Base-by-base conservation (phyloP, 805 yeast species). In the Ogataea nitratoaversa region DNA sequence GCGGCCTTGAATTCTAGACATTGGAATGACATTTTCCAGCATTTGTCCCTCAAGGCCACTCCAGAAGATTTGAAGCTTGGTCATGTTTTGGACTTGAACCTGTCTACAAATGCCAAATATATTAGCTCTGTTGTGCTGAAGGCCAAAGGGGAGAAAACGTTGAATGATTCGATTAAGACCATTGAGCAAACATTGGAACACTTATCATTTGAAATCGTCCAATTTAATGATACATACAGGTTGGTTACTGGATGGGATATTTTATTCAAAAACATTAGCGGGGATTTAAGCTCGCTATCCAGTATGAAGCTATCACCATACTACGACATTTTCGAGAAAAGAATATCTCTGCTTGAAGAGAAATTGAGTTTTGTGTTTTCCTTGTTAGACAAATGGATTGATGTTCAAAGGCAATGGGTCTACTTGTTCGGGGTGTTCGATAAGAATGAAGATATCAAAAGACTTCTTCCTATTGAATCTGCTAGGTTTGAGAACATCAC, bases 361-460 rank as follows among this genome's bases (percentile, higher is more conserved):
- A 74, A 69, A 40, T 54, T 91, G n/a, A 73, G 71, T 34, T 50
- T 55, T 0, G 49, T 87, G 1, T 71, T 70, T 32, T 63, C 66
- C 1, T 54, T 85, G 2, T 66, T 85, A 25, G 86, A 80, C 46
- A 53, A 61, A 0, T 89, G 96, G 95, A 71, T 84, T 20, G 95
- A 87, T 25, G 84, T 80, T 2, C 98, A 91, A 59, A 67, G 82
- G n/a, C 86, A 82, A 52, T 90, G 95, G 95, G 76, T 86, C 1
- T 88, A 91, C 56, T 66, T 90, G 18, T 82, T 78, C 47, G 96
- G 95, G 2, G 78, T 88, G 0, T 83, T 91, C 53, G 80, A 76
- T 4, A 64, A 70, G 1, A 75, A 72, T 32, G 67, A 68, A 2
- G 88, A 82, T 29, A 72, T 89, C 16, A 67, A 70, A 42, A 67